phyloP scores from a whole-genome alignment of 2,329 filamentous ascomycete genomes.

The Aspergillus tamarii region DNA sequence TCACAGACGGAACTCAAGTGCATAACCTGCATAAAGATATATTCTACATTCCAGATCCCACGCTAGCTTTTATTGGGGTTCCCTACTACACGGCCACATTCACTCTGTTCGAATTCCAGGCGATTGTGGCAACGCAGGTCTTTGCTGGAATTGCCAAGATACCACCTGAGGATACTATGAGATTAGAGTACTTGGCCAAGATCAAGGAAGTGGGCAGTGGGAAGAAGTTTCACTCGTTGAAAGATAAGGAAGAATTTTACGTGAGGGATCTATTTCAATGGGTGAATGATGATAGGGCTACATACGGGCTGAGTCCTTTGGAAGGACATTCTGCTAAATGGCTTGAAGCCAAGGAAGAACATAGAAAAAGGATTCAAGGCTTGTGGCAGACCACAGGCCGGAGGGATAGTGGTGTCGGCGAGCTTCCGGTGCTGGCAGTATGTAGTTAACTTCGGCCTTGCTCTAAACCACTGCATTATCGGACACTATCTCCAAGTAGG shows the following conservation, averaged over 20 bases:
- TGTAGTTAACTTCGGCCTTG: constrained; percentile 10
- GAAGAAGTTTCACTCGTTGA: constrained; percentile 42
- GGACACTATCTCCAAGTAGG: not conserved
- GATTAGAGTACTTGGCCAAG: constrained; percentile 33
- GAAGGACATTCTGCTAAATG: constrained; percentile 37
- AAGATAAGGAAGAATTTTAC: constrained; percentile 38
- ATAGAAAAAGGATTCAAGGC: constrained; percentile 26
- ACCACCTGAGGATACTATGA: constrained; percentile 48
- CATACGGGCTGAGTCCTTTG: constrained; percentile 24
- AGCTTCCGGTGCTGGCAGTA: constrained; percentile 12
- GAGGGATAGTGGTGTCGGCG: constrained; percentile 20
- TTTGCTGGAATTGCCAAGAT: constrained; percentile 56
- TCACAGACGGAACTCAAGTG: constrained; percentile 65
- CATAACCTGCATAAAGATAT: constrained; percentile 73
- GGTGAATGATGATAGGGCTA: constrained; percentile 34
- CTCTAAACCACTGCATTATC: not conserved
- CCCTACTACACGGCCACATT: constrained; percentile 70
- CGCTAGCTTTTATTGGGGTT: constrained; percentile 65
- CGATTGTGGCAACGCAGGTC: constrained; percentile 62
- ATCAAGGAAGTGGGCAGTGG: constrained; percentile 33
- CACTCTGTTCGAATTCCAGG: constrained; percentile 71
- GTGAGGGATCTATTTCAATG: constrained; percentile 38
- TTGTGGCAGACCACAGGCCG: constrained; percentile 10
- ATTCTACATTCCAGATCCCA: constrained; percentile 70
- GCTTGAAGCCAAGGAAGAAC: constrained; percentile 30